Base-by-base conservation (phyloP, 169 alveolate genomes). In the Eimeria brunetti region DNA sequence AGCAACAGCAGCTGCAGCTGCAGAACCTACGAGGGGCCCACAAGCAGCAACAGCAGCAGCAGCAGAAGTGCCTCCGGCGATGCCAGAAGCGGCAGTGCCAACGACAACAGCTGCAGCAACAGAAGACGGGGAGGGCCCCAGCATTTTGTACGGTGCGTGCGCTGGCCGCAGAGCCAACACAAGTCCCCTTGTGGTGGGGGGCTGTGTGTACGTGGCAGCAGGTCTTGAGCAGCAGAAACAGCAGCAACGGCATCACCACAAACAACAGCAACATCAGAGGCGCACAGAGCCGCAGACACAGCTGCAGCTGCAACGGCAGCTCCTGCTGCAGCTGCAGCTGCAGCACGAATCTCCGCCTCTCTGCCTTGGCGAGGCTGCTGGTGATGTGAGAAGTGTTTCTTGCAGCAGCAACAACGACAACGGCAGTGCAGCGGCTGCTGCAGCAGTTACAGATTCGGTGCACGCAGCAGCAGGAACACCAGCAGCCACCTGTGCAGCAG, bases 251-350 rank as follows among this genome's bases (percentile, higher is more conserved):
- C 88, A 78, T 41, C n/a, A 46, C 44, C 88, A 78, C 67, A 64
- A 46, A 67, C n/a, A 78, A 67, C 88, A 71, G 83, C 83, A 71
- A 33, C 53, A 33, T 14, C 51, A 38, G 27, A 27, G 88, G 88
- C 38, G 4, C 6, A 24, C 44, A 46, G 69, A 49, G 88, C 38
- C 60, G 38, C 88, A 78, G 88, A 44, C 16, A 27, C 88, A 46
- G 88, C 56, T 44, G 67, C 88, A 78, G 88, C 64, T 27, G 88
- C 88, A 78, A 41, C 88, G 62, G 46, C 88, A 46, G 27, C 88
- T 46, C 44, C 67, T 78, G 41, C 69, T 78, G 88, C 88, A 41
- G 88, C 44, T 46, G 88, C 60, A 49, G 88, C 60, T 41, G 69
- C 88, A 78, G 88, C 67, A 78, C 60, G 88, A 44, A 20, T 41